Percentiles rank a stretch among this genome's conserved stretches.
Conservation (phyloP, 371 early-diverging fungal genomes). For the Mortierella sp. region DNA sequence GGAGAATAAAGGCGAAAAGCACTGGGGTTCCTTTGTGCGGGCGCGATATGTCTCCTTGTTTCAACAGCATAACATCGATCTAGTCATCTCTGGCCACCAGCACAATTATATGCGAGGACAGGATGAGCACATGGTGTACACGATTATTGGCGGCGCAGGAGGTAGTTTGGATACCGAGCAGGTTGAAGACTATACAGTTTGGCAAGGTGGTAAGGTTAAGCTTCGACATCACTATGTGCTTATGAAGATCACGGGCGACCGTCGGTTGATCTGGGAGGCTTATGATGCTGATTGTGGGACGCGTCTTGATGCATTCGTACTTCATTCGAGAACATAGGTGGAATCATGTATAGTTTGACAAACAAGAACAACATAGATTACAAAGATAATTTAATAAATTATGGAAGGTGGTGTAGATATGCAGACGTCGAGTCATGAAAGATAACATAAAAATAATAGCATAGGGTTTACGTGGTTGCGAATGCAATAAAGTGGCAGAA, state of each 20-base stretch:
- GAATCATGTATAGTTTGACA: background rate
- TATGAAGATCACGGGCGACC: constrained; percentile 56
- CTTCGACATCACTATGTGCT: constrained; percentile 51
- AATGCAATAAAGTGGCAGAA: too few relatives aligned
- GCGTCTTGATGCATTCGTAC: constrained; percentile 51
- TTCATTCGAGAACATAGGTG: constrained; percentile 47
- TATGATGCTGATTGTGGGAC: constrained; percentile 56
- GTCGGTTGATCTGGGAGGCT: constrained; percentile 53
- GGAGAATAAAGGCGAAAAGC: constrained; percentile 71
- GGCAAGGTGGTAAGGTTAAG: constrained; percentile 41
- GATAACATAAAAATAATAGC: too few relatives aligned
- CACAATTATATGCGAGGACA: constrained; percentile 82
- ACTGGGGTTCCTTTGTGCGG: constrained; percentile 81
- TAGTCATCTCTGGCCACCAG: constrained; percentile 87
- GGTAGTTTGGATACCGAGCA: constrained; percentile 76
- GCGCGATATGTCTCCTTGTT: constrained; percentile 77
- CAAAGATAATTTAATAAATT: background rate
- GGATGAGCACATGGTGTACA: constrained; percentile 65
- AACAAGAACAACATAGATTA: background rate
- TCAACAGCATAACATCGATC: constrained; percentile 73
- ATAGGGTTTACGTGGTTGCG: too few relatives aligned
- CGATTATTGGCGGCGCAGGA: constrained; percentile 85
- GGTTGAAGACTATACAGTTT: constrained; percentile 68
- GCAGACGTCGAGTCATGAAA: too few relatives aligned
- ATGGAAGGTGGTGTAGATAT: too few relatives aligned